Conservation (phyloP, 2,329 filamentous ascomycete genomes). For the Claviceps spartinae region DNA sequence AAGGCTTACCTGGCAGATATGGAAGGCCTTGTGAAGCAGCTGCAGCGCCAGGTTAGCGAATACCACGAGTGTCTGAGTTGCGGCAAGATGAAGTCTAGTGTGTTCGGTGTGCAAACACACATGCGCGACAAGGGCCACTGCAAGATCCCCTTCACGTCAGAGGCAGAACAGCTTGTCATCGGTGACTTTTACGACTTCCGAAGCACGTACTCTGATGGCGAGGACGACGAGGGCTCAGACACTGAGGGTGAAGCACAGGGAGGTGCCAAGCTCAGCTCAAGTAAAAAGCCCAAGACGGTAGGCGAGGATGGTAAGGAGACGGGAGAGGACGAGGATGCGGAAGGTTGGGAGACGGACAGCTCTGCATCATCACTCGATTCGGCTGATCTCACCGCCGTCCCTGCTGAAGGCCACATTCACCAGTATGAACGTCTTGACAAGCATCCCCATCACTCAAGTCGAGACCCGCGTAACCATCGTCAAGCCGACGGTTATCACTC, state of each 20-base stretch:
- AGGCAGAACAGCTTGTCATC: conserved; percentile 84
- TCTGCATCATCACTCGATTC: conserved; percentile 81
- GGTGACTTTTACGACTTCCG: conserved; percentile 97
- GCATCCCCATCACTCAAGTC: conserved; percentile 62
- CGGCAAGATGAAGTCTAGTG: conserved; percentile 65
- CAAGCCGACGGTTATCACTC: conserved; percentile 70
- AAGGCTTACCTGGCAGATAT: conserved; percentile 69
- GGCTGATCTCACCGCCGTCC: conserved; percentile 67
- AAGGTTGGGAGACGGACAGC: conserved; percentile 92
- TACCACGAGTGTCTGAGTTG: conserved; percentile 81
- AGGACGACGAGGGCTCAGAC: conserved; percentile 43
- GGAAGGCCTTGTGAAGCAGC: conserved; percentile 64
- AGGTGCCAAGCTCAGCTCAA: conserved; percentile 58
- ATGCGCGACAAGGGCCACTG: conserved; percentile 97
- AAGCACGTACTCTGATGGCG: conserved; percentile 82
- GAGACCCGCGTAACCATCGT: conserved; percentile 58
- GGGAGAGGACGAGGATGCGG: conserved; percentile 46
- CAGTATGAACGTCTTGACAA: conserved; percentile 60
- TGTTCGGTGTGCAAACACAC: conserved; percentile 78
- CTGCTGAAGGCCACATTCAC: conserved; percentile 56
- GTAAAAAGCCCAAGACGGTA: conserved; percentile 38
- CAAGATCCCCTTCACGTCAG: conserved; percentile 83
- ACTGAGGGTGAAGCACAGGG: conserved; percentile 27
- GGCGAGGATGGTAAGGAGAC: conserved; percentile 34
- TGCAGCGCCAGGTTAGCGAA: conserved; percentile 68